These are phyloP conservation scores for Thelonectria discophora DNA, from an alignment of 2,329 filamentous ascomycete genomes.

Conservation along the genomic window DNA sequence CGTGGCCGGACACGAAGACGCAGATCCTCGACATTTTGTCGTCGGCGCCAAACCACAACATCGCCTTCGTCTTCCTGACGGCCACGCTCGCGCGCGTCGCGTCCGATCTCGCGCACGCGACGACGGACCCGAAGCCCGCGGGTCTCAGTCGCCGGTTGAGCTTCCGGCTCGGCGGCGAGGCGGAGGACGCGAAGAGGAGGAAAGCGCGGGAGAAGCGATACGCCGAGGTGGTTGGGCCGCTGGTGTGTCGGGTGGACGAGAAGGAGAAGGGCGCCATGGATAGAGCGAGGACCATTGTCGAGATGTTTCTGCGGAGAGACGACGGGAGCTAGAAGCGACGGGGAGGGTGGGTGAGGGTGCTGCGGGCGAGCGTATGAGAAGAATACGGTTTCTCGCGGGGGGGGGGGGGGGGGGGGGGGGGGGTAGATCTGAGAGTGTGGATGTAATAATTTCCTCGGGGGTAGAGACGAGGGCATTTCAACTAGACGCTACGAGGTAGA, in stretches of 20 bases:
- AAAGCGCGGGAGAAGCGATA: constrained; percentile 68
- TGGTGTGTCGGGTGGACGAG: constrained; percentile 65
- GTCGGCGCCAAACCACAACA: constrained; percentile 79
- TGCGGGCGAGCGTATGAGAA: constrained; percentile 31
- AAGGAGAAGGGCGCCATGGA: constrained; percentile 70
- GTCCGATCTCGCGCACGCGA: constrained; percentile 57
- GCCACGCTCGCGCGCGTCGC: constrained; percentile 72
- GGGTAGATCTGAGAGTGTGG: constrained; percentile 2
- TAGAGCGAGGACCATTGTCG: constrained; percentile 71
- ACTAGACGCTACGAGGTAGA: background rate
- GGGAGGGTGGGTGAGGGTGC: constrained; percentile 25
- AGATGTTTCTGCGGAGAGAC: constrained; percentile 66
- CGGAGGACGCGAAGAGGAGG: constrained; percentile 53
- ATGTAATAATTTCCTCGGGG: constrained; percentile 2
- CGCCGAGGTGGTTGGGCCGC: constrained; percentile 70
- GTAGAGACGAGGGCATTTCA: background rate
- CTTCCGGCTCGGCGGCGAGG: constrained; percentile 50
- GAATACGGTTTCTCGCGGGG: background rate
- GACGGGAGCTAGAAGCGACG: constrained; percentile 43
- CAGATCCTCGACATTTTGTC: constrained; percentile 77
- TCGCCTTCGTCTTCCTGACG: constrained; percentile 87
- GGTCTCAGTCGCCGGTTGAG: constrained; percentile 57
- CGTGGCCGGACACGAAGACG: constrained; percentile 56
- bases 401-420: constrained; percentile 1
- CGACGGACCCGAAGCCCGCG: constrained; percentile 40